Percentiles rank a stretch among this genome's conserved stretches.
phyloP scores from a whole-genome alignment of 2,329 filamentous ascomycete genomes.

The Microdochium bolleyi region DNA sequence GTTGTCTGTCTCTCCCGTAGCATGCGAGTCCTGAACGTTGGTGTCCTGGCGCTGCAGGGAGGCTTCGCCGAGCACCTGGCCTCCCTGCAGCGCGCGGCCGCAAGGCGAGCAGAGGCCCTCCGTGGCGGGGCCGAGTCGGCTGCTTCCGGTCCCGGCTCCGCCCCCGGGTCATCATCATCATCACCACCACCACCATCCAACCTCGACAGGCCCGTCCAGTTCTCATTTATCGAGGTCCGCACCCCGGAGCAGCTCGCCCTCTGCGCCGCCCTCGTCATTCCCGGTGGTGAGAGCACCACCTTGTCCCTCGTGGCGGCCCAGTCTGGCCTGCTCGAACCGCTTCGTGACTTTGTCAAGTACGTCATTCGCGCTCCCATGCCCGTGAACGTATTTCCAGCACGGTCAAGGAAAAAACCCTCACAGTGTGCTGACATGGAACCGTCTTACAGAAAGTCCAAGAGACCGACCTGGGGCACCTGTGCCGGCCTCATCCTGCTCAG shows the following conservation, averaged over 20 bases:
- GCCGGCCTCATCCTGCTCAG: slow-evolving; percentile 88
- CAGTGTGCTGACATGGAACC: no score
- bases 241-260: slow-evolving; percentile 60
- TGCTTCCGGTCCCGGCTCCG: not conserved
- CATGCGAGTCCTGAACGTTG: slow-evolving; percentile 36
- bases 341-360: slow-evolving; percentile 87
- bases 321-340: slow-evolving; percentile 72
- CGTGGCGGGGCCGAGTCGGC: slow-evolving; percentile 7
- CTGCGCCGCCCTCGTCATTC: slow-evolving; percentile 82
- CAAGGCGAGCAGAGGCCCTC: slow-evolving; percentile 27
- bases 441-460: slow-evolving; percentile 54
- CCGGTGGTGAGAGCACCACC: slow-evolving; percentile 90
- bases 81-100: slow-evolving; percentile 62
- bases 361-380: slow-evolving; percentile 18
- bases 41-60: slow-evolving; percentile 74
- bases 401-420: no score
- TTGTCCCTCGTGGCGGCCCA: slow-evolving; percentile 83
- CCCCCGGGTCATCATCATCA: slow-evolving; percentile 1
- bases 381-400: no score
- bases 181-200: slow-evolving; percentile 1
- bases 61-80: slow-evolving; percentile 85
- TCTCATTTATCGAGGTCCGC: slow-evolving; percentile 71
- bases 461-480: slow-evolving; percentile 92
- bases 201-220: no score
- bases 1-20: not conserved